phyloP scores from a whole-genome alignment of 2,329 filamentous ascomycete genomes.

The Fusarium begoniae region DNA sequence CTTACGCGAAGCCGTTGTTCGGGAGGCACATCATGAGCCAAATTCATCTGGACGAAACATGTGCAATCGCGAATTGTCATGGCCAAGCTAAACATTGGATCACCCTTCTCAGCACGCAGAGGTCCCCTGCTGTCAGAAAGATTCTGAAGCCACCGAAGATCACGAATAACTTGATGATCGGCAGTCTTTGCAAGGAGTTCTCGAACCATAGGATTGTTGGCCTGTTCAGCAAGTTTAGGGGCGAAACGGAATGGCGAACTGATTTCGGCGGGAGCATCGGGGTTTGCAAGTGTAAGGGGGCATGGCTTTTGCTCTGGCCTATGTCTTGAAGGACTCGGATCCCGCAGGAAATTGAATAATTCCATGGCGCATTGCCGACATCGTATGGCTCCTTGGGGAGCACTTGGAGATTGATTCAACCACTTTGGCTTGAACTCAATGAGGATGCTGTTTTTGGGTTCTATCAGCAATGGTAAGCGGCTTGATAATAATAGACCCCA shows the following conservation, averaged over 20 bases:
- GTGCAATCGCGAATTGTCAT: constrained; percentile 87
- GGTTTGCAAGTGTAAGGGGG: constrained; percentile 70
- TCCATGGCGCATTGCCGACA: constrained; percentile 78
- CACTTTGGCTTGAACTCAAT: constrained; percentile 88
- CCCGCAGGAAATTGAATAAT: constrained; percentile 48
- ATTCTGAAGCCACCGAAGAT: constrained; percentile 51
- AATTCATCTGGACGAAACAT: constrained; percentile 71
- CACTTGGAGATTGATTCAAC: constrained; percentile 79
- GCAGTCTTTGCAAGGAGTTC: constrained; percentile 43
- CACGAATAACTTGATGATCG: constrained; percentile 48
- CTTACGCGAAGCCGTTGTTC: constrained; percentile 60
- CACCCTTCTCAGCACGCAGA: constrained; percentile 51
- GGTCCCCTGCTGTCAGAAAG: constrained; percentile 56
- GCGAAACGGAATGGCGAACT: constrained; percentile 54
- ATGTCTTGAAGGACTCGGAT: constrained; percentile 46
- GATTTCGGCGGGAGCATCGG: constrained; percentile 55
- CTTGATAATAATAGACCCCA: background rate
- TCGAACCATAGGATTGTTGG: constrained; percentile 22
- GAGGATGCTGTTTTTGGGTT: constrained; percentile 50
- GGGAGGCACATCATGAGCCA: constrained; percentile 25
- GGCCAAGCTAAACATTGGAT: constrained; percentile 68
- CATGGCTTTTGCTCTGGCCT: constrained; percentile 62
- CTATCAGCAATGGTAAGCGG: constrained; percentile 27
- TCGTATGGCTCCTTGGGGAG: constrained; percentile 67
- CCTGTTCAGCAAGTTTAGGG: constrained; percentile 40